Evolutionary conservation across 2,329 filamentous ascomycete genomes (phyloP).

Genomic region (Polytolypa hystricis): DNA sequence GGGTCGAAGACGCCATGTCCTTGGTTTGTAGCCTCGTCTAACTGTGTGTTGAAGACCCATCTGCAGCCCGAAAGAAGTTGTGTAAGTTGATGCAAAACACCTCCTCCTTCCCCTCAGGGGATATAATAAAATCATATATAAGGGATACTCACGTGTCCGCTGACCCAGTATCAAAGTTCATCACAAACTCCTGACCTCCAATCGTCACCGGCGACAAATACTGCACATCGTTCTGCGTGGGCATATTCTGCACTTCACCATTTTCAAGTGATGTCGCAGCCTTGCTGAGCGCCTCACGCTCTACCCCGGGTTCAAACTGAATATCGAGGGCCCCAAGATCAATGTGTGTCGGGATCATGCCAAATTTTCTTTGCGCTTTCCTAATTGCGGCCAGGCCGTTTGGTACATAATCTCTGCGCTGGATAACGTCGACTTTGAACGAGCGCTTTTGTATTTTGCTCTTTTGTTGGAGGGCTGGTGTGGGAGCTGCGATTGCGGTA

Average conservation of each 20-base stretch:
- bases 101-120: constrained; percentile 3
- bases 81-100: constrained; percentile 3
- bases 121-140: not conserved
- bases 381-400: constrained; percentile 53
- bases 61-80: constrained; percentile 22
- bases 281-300: constrained; percentile 18
- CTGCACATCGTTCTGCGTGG: constrained; percentile 54
- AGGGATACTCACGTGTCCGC: constrained; percentile 49
- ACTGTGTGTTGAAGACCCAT: constrained; percentile 58
- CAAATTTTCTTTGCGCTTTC: constrained; percentile 59
- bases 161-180: constrained; percentile 68
- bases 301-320: constrained; percentile 18
- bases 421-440: constrained; percentile 50
- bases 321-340: constrained; percentile 27
- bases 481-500: constrained; percentile 19
- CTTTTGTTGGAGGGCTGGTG: constrained; percentile 16
- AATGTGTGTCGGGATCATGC: constrained; percentile 39
- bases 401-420: constrained; percentile 44
- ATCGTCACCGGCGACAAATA: constrained; percentile 61
- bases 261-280: constrained; percentile 23
- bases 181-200: constrained; percentile 55
- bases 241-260: constrained; percentile 53
- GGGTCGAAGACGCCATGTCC: constrained; percentile 48
- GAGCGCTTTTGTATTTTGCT: constrained; percentile 29
- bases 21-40: constrained; percentile 34